Evolutionary conservation across 164 flowering plant genomes (phyloP), one percentile per base, ranked within the genome.

Genomic region (Malania oleifera): DNA sequence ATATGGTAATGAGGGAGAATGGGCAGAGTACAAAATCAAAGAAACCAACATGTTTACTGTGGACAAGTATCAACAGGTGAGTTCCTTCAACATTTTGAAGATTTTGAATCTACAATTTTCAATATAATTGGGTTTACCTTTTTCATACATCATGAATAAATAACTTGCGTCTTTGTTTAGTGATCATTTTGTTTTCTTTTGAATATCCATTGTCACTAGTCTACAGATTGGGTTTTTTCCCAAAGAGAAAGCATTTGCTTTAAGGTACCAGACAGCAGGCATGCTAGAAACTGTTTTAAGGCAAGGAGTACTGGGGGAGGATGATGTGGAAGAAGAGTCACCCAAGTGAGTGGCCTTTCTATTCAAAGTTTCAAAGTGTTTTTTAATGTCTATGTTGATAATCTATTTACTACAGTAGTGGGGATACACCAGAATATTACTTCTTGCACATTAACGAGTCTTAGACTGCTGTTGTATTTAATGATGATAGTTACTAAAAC

Each of bases 51-150:
- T 92, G 95, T 92, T 92, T 67, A 92, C 98, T 25, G 91, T 74
- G 47, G 98, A 92, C 73, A 89, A 87, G 74, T 89, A 89, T 74
- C 98, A 89, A 64, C 96, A 92, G 90, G 98, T 92, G 75, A 76
- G 73, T 58, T 66, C 34, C 63, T 56, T 19, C 35, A 28, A 43
- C 39, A 19, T 19, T 29, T 61, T 49, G 23, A 27, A 24, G 17
- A 48, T 54, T 39, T 45, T 24, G n/a, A 50, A 27, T 38, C 2
- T 49, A 39, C 4, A n/a, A 5, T 29, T 28, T 43, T 43, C 14
- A 38, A 7, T 15, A n/a, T n/a, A n/a, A n/a, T 38, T 38, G 8
- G 8, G 41, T 38, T 38, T 7, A 38, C 13, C 2, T 7, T 34
- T 34, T 34, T 34, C 37, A 12, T 12, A 7, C 7, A 7, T 34